Base-by-base conservation (phyloP, 192 early-diverging fungal genomes). In the Phlyctochytrium planicorne region DNA sequence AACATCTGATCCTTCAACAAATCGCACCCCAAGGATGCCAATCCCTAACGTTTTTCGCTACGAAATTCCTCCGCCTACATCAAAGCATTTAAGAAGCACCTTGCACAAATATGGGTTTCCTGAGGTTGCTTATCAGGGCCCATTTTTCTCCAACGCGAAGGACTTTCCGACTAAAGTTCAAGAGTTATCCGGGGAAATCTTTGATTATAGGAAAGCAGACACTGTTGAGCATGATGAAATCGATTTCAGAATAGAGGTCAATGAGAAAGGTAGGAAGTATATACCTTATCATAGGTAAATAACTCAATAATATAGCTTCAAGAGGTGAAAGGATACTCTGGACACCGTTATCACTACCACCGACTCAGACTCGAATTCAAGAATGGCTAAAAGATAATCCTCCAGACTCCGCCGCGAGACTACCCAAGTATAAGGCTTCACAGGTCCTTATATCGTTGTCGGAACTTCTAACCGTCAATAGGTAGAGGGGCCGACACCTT, bases 401-500 rank as follows among this genome's bases (percentile, higher is more conserved):
- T 20, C 40, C 40, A 20, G 20, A n/a, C n/a, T n/a, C n/a, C n/a
- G n/a, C n/a, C n/a, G n/a, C n/a, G n/a, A n/a, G n/a, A n/a, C n/a
- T n/a, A n/a, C n/a, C n/a, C n/a, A n/a, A n/a, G n/a, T n/a, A n/a
- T n/a, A n/a, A n/a, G n/a, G n/a, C n/a, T n/a, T n/a, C n/a, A n/a
- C n/a, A n/a, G n/a, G n/a, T n/a, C n/a, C n/a, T n/a, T n/a, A n/a
- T n/a, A n/a, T n/a, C n/a, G n/a, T n/a, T n/a, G n/a, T n/a, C n/a
- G n/a, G n/a, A n/a, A n/a, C n/a, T n/a, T n/a, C n/a, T n/a, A n/a
- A n/a, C n/a, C n/a, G n/a, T n/a, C 6, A 47, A 20, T 47, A 47
- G 77, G 65, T 90, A 30, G 88, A 90, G 65, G 83, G 78, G 2
- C 86, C 88, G 14, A 91, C 90, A 0, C 86, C 70, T 3, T 78